Evolutionary conservation across 441 rosid genomes (phyloP), one percentile per base, ranked within the genome.

Genomic region (Euphorbia celastroides): DNA sequence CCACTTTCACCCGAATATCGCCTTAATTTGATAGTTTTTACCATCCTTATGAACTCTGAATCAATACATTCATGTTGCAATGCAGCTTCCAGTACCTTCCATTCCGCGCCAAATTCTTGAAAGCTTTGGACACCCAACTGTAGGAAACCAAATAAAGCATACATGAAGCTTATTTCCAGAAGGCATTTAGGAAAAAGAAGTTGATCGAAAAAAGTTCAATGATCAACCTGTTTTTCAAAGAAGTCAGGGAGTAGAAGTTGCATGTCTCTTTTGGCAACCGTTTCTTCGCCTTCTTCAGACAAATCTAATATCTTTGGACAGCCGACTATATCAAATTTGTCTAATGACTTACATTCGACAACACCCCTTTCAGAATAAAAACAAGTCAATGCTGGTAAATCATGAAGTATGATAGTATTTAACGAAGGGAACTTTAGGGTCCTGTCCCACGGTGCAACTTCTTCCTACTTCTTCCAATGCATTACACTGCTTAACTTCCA

Each of bases 401-500:
- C 34, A 25, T 54, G n/a, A 3, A 77, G 76, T 12, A 1, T 0
- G 7, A 73, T 13, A 5, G 0, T 0, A 0, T 14, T 0, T 5
- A 68, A 38, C 16, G 0, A 8, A 32, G 76, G 67, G 32, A 72
- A 72, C 26, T 25, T 23, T 1, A 7, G 5, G 34, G n/a, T 57
- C 19, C 30, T 8, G 7, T 10, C 54, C 41, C 7, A 5, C 3
- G 13, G 17, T 36, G 20, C 44, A 22, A 11, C 14, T 52, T 52
- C 31, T 28, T 46, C 68, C 23, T 22, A 78, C 64, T 10, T 46
- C 27, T 46, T 72, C 68, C 52, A 78, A 16, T 1, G 3, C 7
- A 7, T 3, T 0, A 58, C 76, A 74, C 12, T 57, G 58, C 48
- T 64, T 63, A 26, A 78, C 28, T 66, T n/a, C 46, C 34, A 78